phyloP scores from a whole-genome alignment of 2,329 filamentous ascomycete species.

The Periglandula ipomoeae region DNA sequence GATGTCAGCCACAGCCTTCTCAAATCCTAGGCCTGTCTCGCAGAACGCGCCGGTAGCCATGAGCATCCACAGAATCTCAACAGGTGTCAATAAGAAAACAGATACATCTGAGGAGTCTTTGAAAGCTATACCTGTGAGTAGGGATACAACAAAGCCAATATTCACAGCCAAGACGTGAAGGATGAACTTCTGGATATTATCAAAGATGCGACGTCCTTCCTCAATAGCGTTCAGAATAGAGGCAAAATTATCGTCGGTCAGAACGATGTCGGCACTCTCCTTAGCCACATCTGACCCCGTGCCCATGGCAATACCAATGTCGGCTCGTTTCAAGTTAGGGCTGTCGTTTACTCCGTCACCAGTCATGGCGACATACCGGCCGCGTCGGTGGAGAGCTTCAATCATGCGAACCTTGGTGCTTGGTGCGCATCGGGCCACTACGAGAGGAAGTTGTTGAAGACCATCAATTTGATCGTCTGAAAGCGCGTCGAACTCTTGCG shows the following conservation, averaged over 20 bases:
- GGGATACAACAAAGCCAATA: slow-evolving; percentile 54
- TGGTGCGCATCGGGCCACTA: slow-evolving; percentile 61
- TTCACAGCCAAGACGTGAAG: slow-evolving; percentile 40
- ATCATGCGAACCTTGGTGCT: slow-evolving; percentile 70
- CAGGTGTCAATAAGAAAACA: slow-evolving; percentile 59
- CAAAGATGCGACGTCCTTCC: slow-evolving; percentile 61
- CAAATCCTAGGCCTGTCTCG: slow-evolving; percentile 65
- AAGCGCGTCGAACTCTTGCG: slow-evolving; percentile 57
- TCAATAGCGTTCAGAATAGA: slow-evolving; percentile 63
- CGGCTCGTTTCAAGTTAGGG: slow-evolving; percentile 56
- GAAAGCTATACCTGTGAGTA: slow-evolving; percentile 60
- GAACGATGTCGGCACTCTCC: slow-evolving; percentile 56
- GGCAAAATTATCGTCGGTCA: slow-evolving; percentile 66
- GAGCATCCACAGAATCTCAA: slow-evolving; percentile 68
- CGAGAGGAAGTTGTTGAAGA: slow-evolving; percentile 54
- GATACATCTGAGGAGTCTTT: slow-evolving; percentile 55
- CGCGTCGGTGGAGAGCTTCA: slow-evolving; percentile 58
- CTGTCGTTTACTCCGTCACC: slow-evolving; percentile 65
- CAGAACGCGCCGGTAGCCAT: slow-evolving; percentile 63
- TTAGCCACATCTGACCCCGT: slow-evolving; percentile 63
- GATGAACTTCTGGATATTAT: slow-evolving; percentile 64
- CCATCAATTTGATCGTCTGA: slow-evolving; percentile 54
- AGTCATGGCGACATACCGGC: slow-evolving; percentile 60
- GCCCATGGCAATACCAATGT: slow-evolving; percentile 66
- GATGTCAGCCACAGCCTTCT: slow-evolving; percentile 57